Evolutionary conservation across 345 rosid species (phyloP), one percentile per base, ranked within the genome.

Genomic region (Pseudoturritis turrita): DNA sequence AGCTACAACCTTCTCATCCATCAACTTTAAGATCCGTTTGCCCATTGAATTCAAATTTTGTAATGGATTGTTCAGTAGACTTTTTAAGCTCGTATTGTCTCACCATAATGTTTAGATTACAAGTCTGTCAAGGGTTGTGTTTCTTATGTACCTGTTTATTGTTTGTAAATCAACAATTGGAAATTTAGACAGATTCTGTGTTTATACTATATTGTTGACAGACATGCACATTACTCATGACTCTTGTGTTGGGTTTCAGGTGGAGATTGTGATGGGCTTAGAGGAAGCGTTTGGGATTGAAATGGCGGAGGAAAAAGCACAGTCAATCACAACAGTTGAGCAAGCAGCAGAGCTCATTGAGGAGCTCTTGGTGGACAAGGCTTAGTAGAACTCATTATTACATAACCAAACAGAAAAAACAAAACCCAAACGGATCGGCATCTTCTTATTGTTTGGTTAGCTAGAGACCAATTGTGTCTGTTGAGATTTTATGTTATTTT

Each of bases 301-400:
- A 15, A 87, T 86, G 77, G 86, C 68, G n/a, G 97, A 87, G 70
- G 91, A 89, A 59, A 84, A 80, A 44, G 93, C 97, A 9, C 89
- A 89, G 81, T 36, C 63, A 2, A 84, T 88, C 14, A 11, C 75
- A 1, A 84, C 92, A 0, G 86, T 87, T 39, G 89, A 85, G 79
- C 83, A 91, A 56, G 96, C 97, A 4, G 96, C 96, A 0, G 89
- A 83, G 71, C 64, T 87, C 68, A 91, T 88, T 17, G 97, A 88
- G 79, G 71, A 78, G 73, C 86, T 87, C 4, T 41, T 78, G 4
- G 57, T 44, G 62, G 65, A 47, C 10, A 83, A 66, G 15, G 50
- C 53, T 8, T 15, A 70, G 51, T 65, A 49, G 41, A 46, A 6
- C 26, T 54, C 33, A 12, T 26, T 25, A 60, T 13, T 45, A 56